A percentile compares a stretch with the other conserved stretches of the same genome.
Conservation (phyloP, 495 filamentous ascomycete species). For the Hypoxylon cercidicola region DNA sequence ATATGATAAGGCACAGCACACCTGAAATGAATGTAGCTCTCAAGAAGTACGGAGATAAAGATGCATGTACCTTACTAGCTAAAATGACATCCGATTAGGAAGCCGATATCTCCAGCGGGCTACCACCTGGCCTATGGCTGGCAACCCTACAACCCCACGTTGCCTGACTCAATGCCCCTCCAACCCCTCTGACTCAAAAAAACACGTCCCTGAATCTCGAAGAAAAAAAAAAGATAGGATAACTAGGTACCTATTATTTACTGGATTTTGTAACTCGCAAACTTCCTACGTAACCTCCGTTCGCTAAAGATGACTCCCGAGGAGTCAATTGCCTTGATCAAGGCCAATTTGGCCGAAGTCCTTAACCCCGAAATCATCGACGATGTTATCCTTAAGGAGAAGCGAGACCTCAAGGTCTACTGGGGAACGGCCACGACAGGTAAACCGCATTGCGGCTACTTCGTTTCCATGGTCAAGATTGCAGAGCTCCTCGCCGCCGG, state of each 20-base stretch:
- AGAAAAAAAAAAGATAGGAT: constrained; percentile 12
- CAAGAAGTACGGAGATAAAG: no score
- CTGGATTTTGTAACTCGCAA: background rate
- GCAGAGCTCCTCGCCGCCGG: constrained; percentile 87
- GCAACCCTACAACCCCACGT: constrained; percentile 11
- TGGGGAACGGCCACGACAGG: constrained; percentile 92
- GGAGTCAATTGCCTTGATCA: constrained; percentile 74
- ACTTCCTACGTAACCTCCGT: background rate
- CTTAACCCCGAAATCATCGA: constrained; percentile 89
- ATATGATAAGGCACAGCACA: no score
- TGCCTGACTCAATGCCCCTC: constrained; percentile 36
- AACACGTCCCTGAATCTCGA: constrained; percentile 21
- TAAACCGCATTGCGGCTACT: constrained; percentile 84
- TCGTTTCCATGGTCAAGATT: constrained; percentile 86
- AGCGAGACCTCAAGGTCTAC: constrained; percentile 80
- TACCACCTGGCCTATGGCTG: no score
- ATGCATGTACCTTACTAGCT: no score
- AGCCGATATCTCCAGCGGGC: constrained; percentile 39
- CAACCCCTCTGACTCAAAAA: constrained; percentile 43
- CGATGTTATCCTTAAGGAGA: constrained; percentile 70
- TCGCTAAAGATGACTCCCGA: constrained; percentile 38
- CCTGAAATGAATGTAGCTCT: no score
- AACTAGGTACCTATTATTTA: background rate
- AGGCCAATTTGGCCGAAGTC: constrained; percentile 81
- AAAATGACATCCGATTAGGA: constrained; percentile 2